Base-by-base conservation (phyloP, 441 rosid species). In the Capsella rubella region DNA sequence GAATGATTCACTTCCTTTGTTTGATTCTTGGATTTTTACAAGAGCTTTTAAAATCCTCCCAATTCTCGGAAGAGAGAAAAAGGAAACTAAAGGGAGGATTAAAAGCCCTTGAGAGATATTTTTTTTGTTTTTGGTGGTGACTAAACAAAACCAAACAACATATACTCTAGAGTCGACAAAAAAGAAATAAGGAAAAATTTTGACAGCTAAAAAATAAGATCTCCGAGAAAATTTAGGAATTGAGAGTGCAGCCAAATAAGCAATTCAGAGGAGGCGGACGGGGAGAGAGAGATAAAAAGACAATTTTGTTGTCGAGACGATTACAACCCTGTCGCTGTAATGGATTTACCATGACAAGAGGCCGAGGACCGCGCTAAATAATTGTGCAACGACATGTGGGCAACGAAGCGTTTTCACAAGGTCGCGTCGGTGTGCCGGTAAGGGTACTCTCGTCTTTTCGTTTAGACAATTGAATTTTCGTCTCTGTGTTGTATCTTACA, bases 401-500 rank as follows among this genome's bases (percentile, higher is more conserved):
- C 70, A 68, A 67, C 71, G 42, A 65, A 21, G 67, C 53, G 67
- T 54, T 63, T 34, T 14, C 52, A 63, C 21, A 47, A 59, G 43
- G 57, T 67, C 73, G 74, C 71, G 78, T 78, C 74, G 81, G 81
- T 72, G 74, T 60, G 54, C 31, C 29, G 34, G 16, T 18, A 32
- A 32, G 75, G 81, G 21, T 73, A 53, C 7, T 68, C n/a, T 54
- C 15, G 78, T 55, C 62, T 52, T 31, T 62, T 46, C 9, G 0
- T 0, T 4, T 42, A 28, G 1, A 5, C 10, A 53, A 15, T 67
- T 37, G 55, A 53, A 39, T 53, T 21, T 21, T 37, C 27, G 55
- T 62, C 49, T 31, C 6, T 31, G 34, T 31, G 5, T 29, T 29
- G 31, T 28, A 28, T 16, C 18, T 16, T 28, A 29, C 4, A 42